Conservation (phyloP, 495 filamentous ascomycete species). For the Neurospora discreta region DNA sequence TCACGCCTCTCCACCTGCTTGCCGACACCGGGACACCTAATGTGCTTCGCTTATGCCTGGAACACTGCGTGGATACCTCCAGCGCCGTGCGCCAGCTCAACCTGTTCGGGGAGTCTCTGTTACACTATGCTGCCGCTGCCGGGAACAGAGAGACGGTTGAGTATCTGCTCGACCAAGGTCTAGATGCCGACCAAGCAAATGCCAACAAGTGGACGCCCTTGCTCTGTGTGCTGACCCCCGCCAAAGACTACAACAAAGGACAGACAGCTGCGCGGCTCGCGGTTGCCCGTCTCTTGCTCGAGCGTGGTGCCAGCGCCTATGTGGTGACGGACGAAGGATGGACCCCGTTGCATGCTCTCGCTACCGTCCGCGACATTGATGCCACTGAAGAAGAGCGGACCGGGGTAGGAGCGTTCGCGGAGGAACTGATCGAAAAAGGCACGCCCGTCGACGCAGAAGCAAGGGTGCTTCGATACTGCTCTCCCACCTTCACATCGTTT, state of each 20-base stretch:
- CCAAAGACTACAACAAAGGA: not conserved
- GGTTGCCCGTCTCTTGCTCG: slow-evolving; percentile 4
- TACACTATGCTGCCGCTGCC: slow-evolving; percentile 15
- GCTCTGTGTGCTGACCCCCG: slow-evolving; percentile 12
- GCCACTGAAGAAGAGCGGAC: not conserved
- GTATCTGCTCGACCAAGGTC: slow-evolving; percentile 8
- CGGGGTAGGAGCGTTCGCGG: not conserved
- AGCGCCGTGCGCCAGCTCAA: not conserved
- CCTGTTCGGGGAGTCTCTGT: slow-evolving; percentile 4
- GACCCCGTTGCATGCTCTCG: slow-evolving; percentile 11
- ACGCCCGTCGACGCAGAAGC: not conserved
- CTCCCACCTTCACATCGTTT: not conserved
- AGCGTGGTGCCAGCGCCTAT: slow-evolving; percentile 4
- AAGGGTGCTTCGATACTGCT: not conserved
- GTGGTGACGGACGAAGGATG: slow-evolving; percentile 11
- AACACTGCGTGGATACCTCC: not conserved
- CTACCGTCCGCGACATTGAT: not conserved
- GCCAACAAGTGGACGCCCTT: slow-evolving; percentile 15
- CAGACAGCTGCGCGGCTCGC: not conserved
- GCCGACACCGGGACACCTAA: slow-evolving; percentile 1
- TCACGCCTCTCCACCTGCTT: slow-evolving; percentile 5
- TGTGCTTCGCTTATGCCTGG: slow-evolving; percentile 7
- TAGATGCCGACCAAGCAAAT: slow-evolving; percentile 8
- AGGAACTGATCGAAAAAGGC: slow-evolving; percentile 2
- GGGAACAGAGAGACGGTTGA: slow-evolving; percentile 6